These are phyloP conservation scores for Naganishia sp. DNA, from an alignment of 1,284 basidiomycete species.

Conservation along the genomic window DNA sequence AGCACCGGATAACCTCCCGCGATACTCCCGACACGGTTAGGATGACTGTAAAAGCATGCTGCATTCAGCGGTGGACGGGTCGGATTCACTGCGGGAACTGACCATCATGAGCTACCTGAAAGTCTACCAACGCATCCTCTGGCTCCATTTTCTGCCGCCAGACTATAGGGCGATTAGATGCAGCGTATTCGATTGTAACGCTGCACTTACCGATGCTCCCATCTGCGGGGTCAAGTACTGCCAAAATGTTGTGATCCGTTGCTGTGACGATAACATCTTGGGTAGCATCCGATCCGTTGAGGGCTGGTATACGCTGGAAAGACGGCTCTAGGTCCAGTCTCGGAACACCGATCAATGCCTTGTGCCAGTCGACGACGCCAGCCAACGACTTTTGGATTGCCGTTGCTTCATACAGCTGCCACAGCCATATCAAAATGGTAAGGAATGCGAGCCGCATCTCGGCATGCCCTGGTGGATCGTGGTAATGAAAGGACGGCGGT, in stretches of 20 bases:
- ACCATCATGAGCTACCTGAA: constrained; percentile 66
- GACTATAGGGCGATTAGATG: constrained; percentile 55
- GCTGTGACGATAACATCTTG: constrained; percentile 65
- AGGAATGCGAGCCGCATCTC: constrained; percentile 13
- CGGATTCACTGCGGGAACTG: background rate
- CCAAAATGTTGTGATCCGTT: constrained; percentile 69
- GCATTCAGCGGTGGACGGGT: background rate
- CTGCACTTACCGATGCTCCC: constrained; percentile 17
- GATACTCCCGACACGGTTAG: constrained; percentile 73
- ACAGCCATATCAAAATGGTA: constrained; percentile 17
- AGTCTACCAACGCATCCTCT: constrained; percentile 69
- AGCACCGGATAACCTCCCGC: constrained; percentile 69
- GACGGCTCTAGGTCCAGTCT: constrained; percentile 51
- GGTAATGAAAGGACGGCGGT: background rate
- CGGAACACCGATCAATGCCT: constrained; percentile 70
- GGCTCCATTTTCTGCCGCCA: constrained; percentile 77
- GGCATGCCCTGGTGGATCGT: background rate
- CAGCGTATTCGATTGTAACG: background rate
- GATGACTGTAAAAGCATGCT: constrained; percentile 59
- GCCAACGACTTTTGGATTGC: constrained; percentile 56
- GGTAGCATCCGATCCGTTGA: constrained; percentile 46
- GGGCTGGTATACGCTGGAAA: constrained; percentile 44
- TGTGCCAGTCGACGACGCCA: constrained; percentile 85
- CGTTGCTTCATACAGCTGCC: constrained; percentile 29
- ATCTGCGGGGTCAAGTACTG: constrained; percentile 4